Conservation (phyloP, 176 grass and related monocot species). For the Oryza officinalis region DNA sequence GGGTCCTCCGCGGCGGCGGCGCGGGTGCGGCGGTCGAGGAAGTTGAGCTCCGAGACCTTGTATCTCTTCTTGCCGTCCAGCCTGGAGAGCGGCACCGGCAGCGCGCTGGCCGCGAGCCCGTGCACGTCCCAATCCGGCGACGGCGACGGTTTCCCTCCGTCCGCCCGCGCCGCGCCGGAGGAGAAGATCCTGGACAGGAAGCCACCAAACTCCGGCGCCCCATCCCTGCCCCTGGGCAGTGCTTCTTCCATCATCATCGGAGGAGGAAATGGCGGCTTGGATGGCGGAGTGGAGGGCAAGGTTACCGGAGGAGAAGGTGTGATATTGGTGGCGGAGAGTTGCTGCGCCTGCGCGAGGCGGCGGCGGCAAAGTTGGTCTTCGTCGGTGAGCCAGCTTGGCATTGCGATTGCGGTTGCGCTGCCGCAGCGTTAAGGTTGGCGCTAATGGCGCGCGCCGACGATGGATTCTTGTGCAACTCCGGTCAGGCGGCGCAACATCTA, state of each 20-base stretch:
- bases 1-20: conserved; percentile 57
- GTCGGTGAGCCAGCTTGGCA: no score
- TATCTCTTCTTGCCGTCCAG: conserved; percentile 82
- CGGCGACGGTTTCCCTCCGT: conserved; percentile 41
- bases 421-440: no score
- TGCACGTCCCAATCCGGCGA: conserved; percentile 72
- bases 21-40: conserved; percentile 54
- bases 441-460: no score
- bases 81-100: conserved; percentile 67
- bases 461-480: no score
- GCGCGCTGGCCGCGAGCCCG: conserved; percentile 61
- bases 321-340: no score
- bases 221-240: conserved; percentile 30
- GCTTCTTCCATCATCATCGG: conserved; percentile 6
- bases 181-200: conserved; percentile 73
- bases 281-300: conserved; percentile 49
- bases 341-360: no score
- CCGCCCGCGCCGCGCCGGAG: conserved; percentile 56
- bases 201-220: conserved; percentile 46
- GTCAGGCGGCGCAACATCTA: no score
- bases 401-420: no score
- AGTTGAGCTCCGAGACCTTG: conserved; percentile 51
- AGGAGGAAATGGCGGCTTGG: conserved; percentile 14
- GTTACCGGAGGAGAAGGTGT: not conserved
- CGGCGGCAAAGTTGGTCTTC: no score